Conservation (phyloP, 2,329 filamentous ascomycete genomes). For the Grosmannia penicillata region DNA sequence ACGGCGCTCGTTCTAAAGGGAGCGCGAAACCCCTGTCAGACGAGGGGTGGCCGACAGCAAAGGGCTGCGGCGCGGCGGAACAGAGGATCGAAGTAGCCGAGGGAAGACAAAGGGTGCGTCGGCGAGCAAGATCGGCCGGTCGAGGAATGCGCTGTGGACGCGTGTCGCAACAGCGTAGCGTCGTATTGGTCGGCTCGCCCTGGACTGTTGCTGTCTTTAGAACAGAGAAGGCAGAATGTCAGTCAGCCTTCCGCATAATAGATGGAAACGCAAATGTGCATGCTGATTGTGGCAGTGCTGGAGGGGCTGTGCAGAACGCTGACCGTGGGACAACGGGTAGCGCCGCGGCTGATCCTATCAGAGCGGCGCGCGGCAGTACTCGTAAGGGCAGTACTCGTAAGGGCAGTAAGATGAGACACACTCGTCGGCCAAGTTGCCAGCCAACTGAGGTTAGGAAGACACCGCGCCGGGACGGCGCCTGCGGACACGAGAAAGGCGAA, state of each 20-base stretch:
- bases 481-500: not conserved
- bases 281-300: conserved; percentile 21
- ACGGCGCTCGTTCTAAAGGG: not conserved
- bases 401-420: conserved; percentile 8
- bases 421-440: not conserved
- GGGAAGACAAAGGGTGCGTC: not conserved
- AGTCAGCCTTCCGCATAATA: conserved; percentile 28
- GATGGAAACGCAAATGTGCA: conserved; percentile 12
- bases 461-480: no score
- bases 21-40: not conserved
- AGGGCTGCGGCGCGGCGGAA: not conserved
- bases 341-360: conserved; percentile 6
- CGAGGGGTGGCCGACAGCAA: not conserved
- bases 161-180: no score
- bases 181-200: no score
- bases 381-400: no score
- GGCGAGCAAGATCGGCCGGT: no score
- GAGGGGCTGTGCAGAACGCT: conserved; percentile 26
- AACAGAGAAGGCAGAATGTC: conserved; percentile 26
- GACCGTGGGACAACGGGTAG: conserved; percentile 8
- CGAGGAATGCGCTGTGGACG: conserved; percentile 1
- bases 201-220: conserved; percentile 20
- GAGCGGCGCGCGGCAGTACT: conserved; percentile 2
- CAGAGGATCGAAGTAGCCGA: not conserved
- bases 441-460: not conserved